Evolutionary conservation across 2,329 filamentous ascomycete genomes (phyloP).

Genomic region (Ceratocystis destructans): DNA sequence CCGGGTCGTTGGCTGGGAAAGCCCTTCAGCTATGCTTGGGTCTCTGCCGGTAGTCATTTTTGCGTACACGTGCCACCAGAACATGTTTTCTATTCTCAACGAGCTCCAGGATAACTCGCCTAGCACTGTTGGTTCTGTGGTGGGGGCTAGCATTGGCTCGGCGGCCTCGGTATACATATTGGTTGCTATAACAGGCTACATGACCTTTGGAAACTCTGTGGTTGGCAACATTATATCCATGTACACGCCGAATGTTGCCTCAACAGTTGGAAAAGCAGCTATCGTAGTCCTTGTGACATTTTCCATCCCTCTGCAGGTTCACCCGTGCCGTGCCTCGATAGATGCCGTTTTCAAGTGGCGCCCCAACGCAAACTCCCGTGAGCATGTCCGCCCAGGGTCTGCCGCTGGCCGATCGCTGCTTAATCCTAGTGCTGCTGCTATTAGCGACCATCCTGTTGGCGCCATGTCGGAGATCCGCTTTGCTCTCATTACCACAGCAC

Average conservation of each 20-base stretch:
- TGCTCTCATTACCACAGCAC: conserved; percentile 71
- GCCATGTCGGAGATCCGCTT: conserved; percentile 61
- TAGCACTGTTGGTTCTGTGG: conserved; percentile 57
- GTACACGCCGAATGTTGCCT: conserved; percentile 66
- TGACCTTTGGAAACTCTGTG: conserved; percentile 85
- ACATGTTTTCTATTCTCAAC: conserved; percentile 98
- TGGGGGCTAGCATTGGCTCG: conserved; percentile 71
- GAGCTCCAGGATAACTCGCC: conserved; percentile 81
- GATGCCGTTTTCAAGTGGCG: conserved; percentile 93
- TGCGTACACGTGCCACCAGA: conserved; percentile 98
- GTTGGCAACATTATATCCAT: conserved; percentile 87
- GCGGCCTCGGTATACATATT: conserved; percentile 79
- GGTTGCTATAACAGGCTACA: conserved; percentile 86
- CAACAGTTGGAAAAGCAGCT: conserved; percentile 84
- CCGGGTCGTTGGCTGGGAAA: conserved; percentile 63
- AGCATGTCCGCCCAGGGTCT: conserved; percentile 29
- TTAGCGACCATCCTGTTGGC: conserved; percentile 33
- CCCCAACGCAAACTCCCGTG: conserved; percentile 35
- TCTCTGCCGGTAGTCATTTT: conserved; percentile 93
- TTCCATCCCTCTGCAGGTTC: conserved; percentile 87
- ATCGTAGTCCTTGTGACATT: conserved; percentile 96
- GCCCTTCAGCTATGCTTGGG: conserved; percentile 63
- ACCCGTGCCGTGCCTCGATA: conserved; percentile 88
- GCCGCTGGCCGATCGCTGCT: conserved; percentile 33
- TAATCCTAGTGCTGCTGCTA: conserved; percentile 28